Base-by-base conservation (phyloP, 2,329 filamentous ascomycete species). In the Cladosporium sp. region DNA sequence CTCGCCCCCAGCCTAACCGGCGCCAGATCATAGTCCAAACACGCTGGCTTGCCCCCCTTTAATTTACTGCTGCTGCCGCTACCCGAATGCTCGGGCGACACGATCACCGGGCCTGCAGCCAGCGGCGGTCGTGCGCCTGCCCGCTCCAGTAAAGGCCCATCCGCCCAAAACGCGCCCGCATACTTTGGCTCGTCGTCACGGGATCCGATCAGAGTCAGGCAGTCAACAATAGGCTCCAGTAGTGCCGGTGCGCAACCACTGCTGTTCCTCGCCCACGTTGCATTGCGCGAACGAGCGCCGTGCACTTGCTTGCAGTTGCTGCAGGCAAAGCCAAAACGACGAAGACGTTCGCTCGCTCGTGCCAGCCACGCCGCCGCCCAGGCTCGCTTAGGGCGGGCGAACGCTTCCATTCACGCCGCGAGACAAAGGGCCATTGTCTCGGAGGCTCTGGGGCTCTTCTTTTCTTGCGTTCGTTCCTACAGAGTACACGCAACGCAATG, bases 21-120 rank as follows among this genome's bases (percentile, higher is more conserved):
- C 43, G 43, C 43, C 43, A 33, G 22, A 28, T 28, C 22, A 28
- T 28, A 28, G 22, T 28, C 22, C 22, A 28, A 28, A 28, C 22
- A 28, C 22, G 22, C 22, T 28, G 22, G 22, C 22, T 28, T 7
- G 22, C 7, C 7, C 46, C 42, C 46, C 46, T 49, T 49, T 49
- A 49, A 49, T 49, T 49, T 49, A 33, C 37, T 16, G 22, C 35
- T 42, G 16, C 46, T 49, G 46, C 46, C 46, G 46, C 19, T 49
- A 49, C 37, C 46, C 46, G 46, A 40, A 28, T 45, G 43, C 31
- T 31, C n/a, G 35, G 19, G 37, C 38, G 18, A 28, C 7, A 4
- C 9, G 38, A 49, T 49, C 22, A 28, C 4, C 22, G 22, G 22
- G 34, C 34, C 10, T 11, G 34, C n/a, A 14, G n/a, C n/a, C 44